Percentiles rank a stretch among this genome's conserved stretches.
Evolutionary conservation across 345 rosid species (phyloP).

Genomic region (Salix purpurea): DNA sequence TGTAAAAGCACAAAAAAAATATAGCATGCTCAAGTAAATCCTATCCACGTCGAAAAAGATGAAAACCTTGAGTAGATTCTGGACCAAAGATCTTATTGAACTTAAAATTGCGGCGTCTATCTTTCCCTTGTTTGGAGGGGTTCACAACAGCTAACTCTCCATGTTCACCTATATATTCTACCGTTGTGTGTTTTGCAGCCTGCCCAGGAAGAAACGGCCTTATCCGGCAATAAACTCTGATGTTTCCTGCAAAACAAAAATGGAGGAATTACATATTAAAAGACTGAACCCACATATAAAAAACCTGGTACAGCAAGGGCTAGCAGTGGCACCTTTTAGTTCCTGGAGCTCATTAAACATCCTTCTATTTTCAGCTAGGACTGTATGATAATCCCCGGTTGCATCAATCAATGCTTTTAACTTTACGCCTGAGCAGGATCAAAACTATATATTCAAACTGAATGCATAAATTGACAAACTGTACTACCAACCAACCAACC

Average conservation of each 20-base stretch:
- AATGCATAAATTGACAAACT: background rate
- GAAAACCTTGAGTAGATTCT: conserved; percentile 71
- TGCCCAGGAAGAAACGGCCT: conserved; percentile 79
- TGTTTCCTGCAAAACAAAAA: conserved; percentile 57
- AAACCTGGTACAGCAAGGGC: background rate
- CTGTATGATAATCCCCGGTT: conserved; percentile 61
- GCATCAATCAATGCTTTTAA: conserved; percentile 50
- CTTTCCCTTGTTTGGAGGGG: conserved; percentile 76
- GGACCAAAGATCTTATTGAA: conserved; percentile 78
- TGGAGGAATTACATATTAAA: conserved; percentile 1
- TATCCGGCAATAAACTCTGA: conserved; percentile 79
- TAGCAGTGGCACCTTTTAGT: conserved; percentile 54
- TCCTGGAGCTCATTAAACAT: conserved; percentile 91
- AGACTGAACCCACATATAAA: background rate
- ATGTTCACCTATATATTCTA: no score
- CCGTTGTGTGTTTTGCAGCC: conserved; percentile 40
- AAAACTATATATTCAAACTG: background rate
- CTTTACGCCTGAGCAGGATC: conserved; percentile 45
- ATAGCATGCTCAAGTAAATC: background rate
- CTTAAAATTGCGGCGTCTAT: conserved; percentile 57
- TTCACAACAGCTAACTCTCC: conserved; percentile 60
- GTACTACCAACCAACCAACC: conserved; percentile 34
- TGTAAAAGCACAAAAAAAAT: background rate
- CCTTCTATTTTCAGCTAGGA: conserved; percentile 75
- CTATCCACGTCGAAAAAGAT: background rate